These are phyloP conservation scores for Escovopsis sp. DNA, from an alignment of 2,329 filamentous ascomycete species.

Conservation along the genomic window DNA sequence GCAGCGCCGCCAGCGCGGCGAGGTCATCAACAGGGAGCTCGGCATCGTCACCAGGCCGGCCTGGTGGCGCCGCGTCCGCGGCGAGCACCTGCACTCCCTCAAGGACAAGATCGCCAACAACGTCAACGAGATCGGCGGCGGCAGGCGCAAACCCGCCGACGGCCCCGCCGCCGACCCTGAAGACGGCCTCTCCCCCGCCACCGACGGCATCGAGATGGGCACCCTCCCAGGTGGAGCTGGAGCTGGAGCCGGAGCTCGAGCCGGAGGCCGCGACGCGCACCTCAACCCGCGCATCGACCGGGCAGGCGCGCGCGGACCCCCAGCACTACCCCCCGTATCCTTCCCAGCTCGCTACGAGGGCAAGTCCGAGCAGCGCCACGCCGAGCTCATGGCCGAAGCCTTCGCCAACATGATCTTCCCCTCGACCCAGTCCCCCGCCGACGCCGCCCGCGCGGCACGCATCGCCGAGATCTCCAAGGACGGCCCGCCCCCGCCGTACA, in stretches of 20 bases:
- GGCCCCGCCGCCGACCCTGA: conserved; percentile 7
- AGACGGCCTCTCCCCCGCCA: too few relatives aligned
- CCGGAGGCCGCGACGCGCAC: conserved; percentile 5
- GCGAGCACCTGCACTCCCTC: conserved; percentile 28
- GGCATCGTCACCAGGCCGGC: conserved; percentile 44
- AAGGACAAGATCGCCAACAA: conserved; percentile 39
- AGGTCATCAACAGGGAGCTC: conserved; percentile 41
- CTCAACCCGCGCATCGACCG: conserved; percentile 16
- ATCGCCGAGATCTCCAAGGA: conserved; percentile 26
- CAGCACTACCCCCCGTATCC: too few relatives aligned
- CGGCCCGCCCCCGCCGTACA: conserved; percentile 28
- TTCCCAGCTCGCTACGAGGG: conserved; percentile 27
- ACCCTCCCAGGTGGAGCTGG: conserved; percentile 17
- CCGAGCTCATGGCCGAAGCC: conserved; percentile 27
- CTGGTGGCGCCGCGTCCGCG: conserved; percentile 47
- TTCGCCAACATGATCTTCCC: conserved; percentile 36
- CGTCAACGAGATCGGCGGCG: conserved; percentile 38
- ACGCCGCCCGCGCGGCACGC: conserved; percentile 17
- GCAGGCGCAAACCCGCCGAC: conserved; percentile 26
- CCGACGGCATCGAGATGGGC: conserved; percentile 24
- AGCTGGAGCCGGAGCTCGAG: conserved; percentile 14
- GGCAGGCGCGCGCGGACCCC: conserved; percentile 29
- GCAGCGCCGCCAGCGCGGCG: conserved; percentile 43
- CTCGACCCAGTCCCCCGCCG: conserved; percentile 19
- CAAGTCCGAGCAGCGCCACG: conserved; percentile 28